Evolutionary conservation across 1,284 basidiomycete genomes (phyloP), one percentile per base, ranked within the genome.

Genomic region (Crepidotus sp.): DNA sequence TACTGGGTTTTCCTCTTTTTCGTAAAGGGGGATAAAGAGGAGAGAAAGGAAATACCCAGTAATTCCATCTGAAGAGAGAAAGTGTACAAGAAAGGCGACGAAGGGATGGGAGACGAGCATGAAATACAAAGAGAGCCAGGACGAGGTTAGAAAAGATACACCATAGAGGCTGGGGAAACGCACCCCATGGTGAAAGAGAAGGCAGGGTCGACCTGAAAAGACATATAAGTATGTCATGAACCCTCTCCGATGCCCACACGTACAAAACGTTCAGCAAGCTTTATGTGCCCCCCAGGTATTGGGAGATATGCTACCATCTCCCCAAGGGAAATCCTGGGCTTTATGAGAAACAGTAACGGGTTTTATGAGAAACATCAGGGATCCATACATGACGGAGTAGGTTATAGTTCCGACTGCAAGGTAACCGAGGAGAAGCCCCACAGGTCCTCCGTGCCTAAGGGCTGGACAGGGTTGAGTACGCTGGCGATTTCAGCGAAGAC

Each of bases 201-300:
- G 2, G 87, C 82, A 4, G 82, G 80, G 57, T 88, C 79, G 19
- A 90, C 80, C 48, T 49, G 58, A 89, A 89, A 32, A 84, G 80
- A 52, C 77, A 77, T 2, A 34, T 27, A 10, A 10, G 31, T 29
- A 29, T 27, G n/a, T 18, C n/a, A 34, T 4, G 25, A 24, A 5
- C 3, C n/a, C 7, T 3, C 7, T 25, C 7, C 11, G 8, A 19
- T 15, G 10, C 1, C 2, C 6, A 27, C 2, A 10, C 2, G 3
- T 40, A 49, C 48, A 21, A 92, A 91, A 26, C 86, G 80, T 52
- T 79, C 78, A 3, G 88, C 83, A 30, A 91, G 69, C 39, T 75
- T 81, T 60, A 92, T 84, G 60, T 90, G 88, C 4, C 88, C 77
- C 48, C 77, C 77, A 11, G 78, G 70, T 47, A 80, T 73, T n/a